Percentiles rank a stretch among this genome's conserved stretches.
Evolutionary conservation across 306 rosid genomes (phyloP).

Genomic region (Chamaecrista fasciculata): DNA sequence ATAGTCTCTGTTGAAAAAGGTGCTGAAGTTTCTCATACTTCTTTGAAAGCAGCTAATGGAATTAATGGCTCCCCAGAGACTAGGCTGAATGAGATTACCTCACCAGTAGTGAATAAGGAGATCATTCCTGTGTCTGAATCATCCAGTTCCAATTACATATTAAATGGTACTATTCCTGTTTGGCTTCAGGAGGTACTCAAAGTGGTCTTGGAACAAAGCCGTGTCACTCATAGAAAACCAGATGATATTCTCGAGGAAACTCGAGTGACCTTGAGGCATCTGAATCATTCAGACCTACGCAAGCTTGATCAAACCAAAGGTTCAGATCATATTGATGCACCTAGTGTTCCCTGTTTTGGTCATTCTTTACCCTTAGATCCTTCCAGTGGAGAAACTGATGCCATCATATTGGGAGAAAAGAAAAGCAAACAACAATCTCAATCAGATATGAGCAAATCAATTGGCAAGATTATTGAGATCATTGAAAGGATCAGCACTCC

Average conservation of each 20-base stretch:
- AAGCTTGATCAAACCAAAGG: slow-evolving; percentile 25
- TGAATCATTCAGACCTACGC: slow-evolving; percentile 23
- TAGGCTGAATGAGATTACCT: slow-evolving; percentile 28
- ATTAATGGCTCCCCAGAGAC: slow-evolving; percentile 31
- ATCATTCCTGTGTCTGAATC: slow-evolving; percentile 41
- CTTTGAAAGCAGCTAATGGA: slow-evolving; percentile 31
- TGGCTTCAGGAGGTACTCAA: slow-evolving; percentile 47
- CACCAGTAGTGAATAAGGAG: slow-evolving; percentile 31
- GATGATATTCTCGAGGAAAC: slow-evolving; percentile 38
- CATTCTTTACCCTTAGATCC: slow-evolving; percentile 23
- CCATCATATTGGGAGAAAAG: slow-evolving; percentile 9
- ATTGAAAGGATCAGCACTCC: slow-evolving; percentile 52
- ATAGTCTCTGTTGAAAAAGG: slow-evolving; percentile 48
- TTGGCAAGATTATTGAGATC: slow-evolving; percentile 57
- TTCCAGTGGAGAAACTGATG: slow-evolving; percentile 24
- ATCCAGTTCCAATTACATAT: slow-evolving; percentile 18
- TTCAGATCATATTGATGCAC: slow-evolving; percentile 28
- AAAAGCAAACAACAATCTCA: slow-evolving; percentile 26
- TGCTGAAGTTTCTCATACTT: slow-evolving; percentile 27
- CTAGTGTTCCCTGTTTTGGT: slow-evolving; percentile 10
- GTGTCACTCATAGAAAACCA: slow-evolving; percentile 26
- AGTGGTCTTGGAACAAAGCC: slow-evolving; percentile 42
- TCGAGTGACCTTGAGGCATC: slow-evolving; percentile 32
- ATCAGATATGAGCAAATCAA: slow-evolving; percentile 33
- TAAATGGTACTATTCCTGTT: slow-evolving; percentile 29